Conservation (phyloP, 345 rosid genomes). For the Microcos paniculata region DNA sequence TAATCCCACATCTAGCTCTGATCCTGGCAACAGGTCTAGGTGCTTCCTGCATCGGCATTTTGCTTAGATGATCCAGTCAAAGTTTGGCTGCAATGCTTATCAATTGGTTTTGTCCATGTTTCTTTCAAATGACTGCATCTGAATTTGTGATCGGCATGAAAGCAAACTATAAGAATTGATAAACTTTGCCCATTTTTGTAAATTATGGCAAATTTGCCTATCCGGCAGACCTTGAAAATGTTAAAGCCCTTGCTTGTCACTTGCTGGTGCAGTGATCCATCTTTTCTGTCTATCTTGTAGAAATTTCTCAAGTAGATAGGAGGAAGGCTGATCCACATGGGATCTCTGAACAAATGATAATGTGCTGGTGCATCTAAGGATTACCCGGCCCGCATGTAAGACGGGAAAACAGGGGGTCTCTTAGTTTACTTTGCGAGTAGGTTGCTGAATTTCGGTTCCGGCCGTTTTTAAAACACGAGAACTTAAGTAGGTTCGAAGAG, state of each 20-base stretch:
- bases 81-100: background rate
- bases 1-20: constrained; percentile 24
- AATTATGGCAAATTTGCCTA: background rate
- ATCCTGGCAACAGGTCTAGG: constrained; percentile 30
- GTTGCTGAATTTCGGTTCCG: no score
- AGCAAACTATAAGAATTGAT: background rate
- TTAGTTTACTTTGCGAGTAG: background rate
- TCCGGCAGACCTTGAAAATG: background rate
- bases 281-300: background rate
- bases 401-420: background rate
- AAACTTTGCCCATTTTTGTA: background rate
- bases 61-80: constrained; percentile 9
- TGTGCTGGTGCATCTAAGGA: background rate
- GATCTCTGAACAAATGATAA: background rate
- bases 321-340: background rate
- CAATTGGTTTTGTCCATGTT: constrained; percentile 5
- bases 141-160: background rate
- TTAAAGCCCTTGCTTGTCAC: background rate
- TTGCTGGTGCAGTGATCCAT: background rate
- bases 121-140: constrained; percentile 5
- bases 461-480: background rate
- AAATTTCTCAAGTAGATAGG: background rate
- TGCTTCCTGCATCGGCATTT: constrained; percentile 32
- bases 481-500: no score
- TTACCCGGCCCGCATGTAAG: background rate